Base-by-base conservation (phyloP, 1,139 yeast genomes). In the Kazachstania sp. region DNA sequence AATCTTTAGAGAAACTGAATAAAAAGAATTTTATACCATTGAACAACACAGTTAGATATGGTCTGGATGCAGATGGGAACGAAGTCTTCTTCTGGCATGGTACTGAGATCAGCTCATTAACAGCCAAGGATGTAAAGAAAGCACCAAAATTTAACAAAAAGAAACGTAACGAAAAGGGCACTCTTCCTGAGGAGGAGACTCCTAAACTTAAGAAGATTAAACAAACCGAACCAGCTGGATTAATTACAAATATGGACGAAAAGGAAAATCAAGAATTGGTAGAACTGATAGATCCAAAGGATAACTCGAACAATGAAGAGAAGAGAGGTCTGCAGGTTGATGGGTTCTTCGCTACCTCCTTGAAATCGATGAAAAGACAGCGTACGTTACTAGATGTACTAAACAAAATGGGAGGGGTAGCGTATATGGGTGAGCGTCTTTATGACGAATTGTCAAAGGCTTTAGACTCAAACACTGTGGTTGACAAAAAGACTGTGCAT, bases 51-150 rank as follows among this genome's bases (percentile, higher is more conserved):
- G 44, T 63, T n/a, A 51, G 65, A 31, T 62, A 60, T 45, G 57
- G 59, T 11, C 44, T 40, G 15, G 49, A 52, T 12, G 28, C 23
- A 5, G 49, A 52, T 20, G 60, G 54, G 1, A 46, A 51, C 11
- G 60, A 57, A 28, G 48, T 49, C 6, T 62, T 62, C 45, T 63
- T 62, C 44, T 63, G 67, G 67, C 57, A 63, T 52, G 67, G 67
- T 9, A 61, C 60, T 15, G 39, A 45, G 53, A 28, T 51, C 49
- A 41, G 53, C 49, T 12, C 58, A 55, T 20, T 53, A 7, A 51
- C 47, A 40, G 45, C 50, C 9, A 55, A 52, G 30, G 52, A 57
- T 9, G 50, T 52, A 7, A 53, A 50, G n/a, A 50, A 39, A 54
- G 53, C 16, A 48, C 64, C 40, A 57, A 57, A 42, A 53, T 60